These are phyloP conservation scores for Fusarium nodosum DNA, from an alignment of 2,329 filamentous ascomycete genomes.

Conservation along the genomic window DNA sequence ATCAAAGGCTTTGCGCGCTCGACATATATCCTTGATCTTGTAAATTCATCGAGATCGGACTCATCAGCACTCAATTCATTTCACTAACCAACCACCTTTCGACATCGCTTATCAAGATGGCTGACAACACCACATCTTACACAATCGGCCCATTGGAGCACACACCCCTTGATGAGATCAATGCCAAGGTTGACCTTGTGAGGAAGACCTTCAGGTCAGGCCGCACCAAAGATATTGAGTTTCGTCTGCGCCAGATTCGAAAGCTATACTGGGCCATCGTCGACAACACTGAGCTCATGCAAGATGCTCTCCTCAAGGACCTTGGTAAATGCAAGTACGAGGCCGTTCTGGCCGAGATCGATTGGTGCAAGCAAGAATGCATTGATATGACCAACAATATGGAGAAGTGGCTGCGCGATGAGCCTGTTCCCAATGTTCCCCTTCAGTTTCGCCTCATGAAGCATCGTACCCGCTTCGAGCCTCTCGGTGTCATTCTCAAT, in stretches of 20 bases:
- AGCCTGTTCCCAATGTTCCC: constrained; percentile 77
- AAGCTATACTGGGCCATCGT: constrained; percentile 94
- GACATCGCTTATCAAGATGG: constrained; percentile 35
- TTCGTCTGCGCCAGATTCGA: constrained; percentile 86
- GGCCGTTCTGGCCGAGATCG: constrained; percentile 78
- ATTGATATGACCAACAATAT: constrained; percentile 83
- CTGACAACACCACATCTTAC: constrained; percentile 58
- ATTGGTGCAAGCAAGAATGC: constrained; percentile 85
- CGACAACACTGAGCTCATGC: constrained; percentile 80
- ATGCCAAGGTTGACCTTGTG: constrained; percentile 69
- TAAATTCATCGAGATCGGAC: constrained; percentile 2
- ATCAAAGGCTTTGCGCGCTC: not conserved
- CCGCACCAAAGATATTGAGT: constrained; percentile 86
- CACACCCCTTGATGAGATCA: constrained; percentile 77
- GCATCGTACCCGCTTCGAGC: constrained; percentile 87
- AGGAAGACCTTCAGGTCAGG: constrained; percentile 80
- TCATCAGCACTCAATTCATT: constrained; percentile 29
- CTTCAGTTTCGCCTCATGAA: constrained; percentile 76
- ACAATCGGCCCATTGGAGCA: constrained; percentile 65
- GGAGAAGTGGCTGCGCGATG: constrained; percentile 85
- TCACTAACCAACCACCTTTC: constrained; percentile 27
- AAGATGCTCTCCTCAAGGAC: constrained; percentile 82
- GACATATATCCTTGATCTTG: constrained; percentile 5
- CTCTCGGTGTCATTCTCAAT: constrained; percentile 83
- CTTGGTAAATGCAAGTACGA: constrained; percentile 84